Base-by-base conservation (phyloP, 129 eudicot genomes). In the Chrysanthemum lavandulifolium region DNA sequence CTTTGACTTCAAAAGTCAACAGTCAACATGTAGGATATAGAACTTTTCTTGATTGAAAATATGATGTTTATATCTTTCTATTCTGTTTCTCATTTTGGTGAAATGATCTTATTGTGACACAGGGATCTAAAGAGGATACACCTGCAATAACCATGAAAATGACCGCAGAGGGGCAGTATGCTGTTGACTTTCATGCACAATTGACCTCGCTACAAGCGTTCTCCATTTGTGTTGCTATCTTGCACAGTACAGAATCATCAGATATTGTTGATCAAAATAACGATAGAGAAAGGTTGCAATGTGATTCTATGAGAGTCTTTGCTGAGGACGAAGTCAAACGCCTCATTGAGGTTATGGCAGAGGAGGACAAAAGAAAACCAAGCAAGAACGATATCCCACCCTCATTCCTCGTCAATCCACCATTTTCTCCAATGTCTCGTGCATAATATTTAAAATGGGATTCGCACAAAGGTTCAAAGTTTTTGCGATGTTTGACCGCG, bases 381-480 rank as follows among this genome's bases (percentile, higher is more conserved):
- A 78, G 72, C 50, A 82, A 79, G 75, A 91, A 76, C 72, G 88
- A 78, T 75, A 78, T 55, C 57, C 65, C 75, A 65, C 82, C 68
- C 56, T 92, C 96, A 51, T 92, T 88, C 69, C 78, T 84, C 57
- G 78, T 91, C 83, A 88, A 88, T 61, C 95, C 97, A 57, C 97
- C 97, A 16, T 92, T 92, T 80, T 92, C 98, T 65, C 98, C 98
- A 40, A 92, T 92, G 69, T 82, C 95, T 36, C 86, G 96, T 25
- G 98, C 76, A 59, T 89, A 78, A 65, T 43, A 40, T 14, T 53
- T 23, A 49, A 36, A 27, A 21, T 43, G 57, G 57, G 69, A 65
- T 23, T 54, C 45, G 63, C 19, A 10, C 36, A 69, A 31, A 68
- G 33, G 47, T 63, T 75, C 61, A 0, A 69, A 73, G 58, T 21